phyloP scores from a whole-genome alignment of 2,329 filamentous ascomycete species.

The Aspergillus sp. region DNA sequence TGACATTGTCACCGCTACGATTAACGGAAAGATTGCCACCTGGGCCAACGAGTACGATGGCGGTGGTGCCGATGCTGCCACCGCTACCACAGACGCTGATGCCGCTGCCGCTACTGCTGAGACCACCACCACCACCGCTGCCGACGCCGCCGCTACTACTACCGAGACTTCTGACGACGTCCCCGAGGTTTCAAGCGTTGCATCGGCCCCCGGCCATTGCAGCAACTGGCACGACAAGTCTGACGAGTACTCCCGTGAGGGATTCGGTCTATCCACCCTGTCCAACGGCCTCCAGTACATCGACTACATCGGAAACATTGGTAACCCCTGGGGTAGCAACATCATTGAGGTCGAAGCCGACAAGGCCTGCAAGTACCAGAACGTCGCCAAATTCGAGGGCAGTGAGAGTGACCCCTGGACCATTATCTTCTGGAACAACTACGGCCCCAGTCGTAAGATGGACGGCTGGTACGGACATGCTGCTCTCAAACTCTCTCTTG shows the following conservation, averaged over 20 bases:
- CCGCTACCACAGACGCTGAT: constrained; percentile 12
- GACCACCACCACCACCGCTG: constrained; percentile 10
- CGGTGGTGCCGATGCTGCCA: constrained; percentile 16
- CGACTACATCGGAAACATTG: constrained; percentile 37
- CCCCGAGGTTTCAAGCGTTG: constrained; percentile 12
- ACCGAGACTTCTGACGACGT: constrained; percentile 12
- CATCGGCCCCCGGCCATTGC: constrained; percentile 14
- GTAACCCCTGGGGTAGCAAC: constrained; percentile 42
- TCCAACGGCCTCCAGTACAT: constrained; percentile 18
- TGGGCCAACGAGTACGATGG: constrained; percentile 40
- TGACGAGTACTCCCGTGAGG: constrained; percentile 24
- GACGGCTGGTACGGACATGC: constrained; percentile 36
- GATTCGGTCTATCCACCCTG: constrained; percentile 32
- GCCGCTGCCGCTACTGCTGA: constrained; percentile 15
- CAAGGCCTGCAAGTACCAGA: constrained; percentile 35
- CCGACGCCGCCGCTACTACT: constrained; percentile 15
- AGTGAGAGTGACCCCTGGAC: constrained; percentile 32
- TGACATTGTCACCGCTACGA: constrained; percentile 32
- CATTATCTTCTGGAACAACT: constrained; percentile 43
- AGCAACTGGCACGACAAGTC: constrained; percentile 25
- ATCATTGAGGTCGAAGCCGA: constrained; percentile 36
- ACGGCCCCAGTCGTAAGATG: constrained; percentile 32
- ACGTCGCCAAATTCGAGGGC: constrained; percentile 36
- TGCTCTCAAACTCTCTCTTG: constrained; percentile 34
- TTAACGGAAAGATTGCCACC: constrained; percentile 33